A percentile compares a stretch with the other conserved stretches of the same genome.
Evolutionary conservation across 768 basidiomycete species (phyloP).

Genomic region (Tricholoma hemisulphureum): DNA sequence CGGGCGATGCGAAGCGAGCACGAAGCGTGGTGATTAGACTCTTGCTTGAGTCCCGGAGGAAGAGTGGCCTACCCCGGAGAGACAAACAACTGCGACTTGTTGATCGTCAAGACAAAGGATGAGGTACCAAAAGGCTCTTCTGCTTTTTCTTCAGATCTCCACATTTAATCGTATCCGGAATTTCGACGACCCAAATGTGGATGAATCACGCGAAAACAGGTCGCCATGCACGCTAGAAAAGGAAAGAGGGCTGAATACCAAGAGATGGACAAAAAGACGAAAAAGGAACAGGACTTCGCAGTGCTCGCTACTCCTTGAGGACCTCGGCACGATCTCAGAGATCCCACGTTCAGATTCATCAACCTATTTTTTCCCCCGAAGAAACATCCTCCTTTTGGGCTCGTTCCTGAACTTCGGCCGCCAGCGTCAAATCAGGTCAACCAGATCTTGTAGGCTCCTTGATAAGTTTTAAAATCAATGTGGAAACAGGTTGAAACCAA

Average conservation of each 20-base stretch:
- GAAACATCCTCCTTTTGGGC: conserved; percentile 29
- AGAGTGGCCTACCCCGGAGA: conserved; percentile 12
- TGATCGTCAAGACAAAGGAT: background rate
- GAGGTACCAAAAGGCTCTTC: background rate
- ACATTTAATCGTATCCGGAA: conserved; percentile 30
- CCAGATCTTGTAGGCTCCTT: too few relatives aligned
- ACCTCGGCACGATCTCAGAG: conserved; percentile 47
- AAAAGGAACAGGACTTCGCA: conserved; percentile 18
- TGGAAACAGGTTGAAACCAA: too few relatives aligned
- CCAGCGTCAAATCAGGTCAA: conserved; percentile 25
- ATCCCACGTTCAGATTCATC: conserved; percentile 37
- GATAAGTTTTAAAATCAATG: too few relatives aligned
- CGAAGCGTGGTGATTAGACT: conserved; percentile 20
- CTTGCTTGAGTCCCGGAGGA: conserved; percentile 17
- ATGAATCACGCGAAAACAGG: conserved; percentile 45
- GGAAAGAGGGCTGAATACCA: conserved; percentile 27
- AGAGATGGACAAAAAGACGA: conserved; percentile 13
- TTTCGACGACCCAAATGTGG: conserved; percentile 37
- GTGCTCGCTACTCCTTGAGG: conserved; percentile 6
- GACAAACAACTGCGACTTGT: background rate
- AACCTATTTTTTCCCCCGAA: conserved; percentile 36
- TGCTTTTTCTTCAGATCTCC: conserved; percentile 25
- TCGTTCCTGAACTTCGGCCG: conserved; percentile 32
- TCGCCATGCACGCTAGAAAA: conserved; percentile 38
- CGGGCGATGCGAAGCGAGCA: conserved; percentile 13